Conservation (phyloP, 2,329 filamentous ascomycete species). For the Zasmidium cellare region DNA sequence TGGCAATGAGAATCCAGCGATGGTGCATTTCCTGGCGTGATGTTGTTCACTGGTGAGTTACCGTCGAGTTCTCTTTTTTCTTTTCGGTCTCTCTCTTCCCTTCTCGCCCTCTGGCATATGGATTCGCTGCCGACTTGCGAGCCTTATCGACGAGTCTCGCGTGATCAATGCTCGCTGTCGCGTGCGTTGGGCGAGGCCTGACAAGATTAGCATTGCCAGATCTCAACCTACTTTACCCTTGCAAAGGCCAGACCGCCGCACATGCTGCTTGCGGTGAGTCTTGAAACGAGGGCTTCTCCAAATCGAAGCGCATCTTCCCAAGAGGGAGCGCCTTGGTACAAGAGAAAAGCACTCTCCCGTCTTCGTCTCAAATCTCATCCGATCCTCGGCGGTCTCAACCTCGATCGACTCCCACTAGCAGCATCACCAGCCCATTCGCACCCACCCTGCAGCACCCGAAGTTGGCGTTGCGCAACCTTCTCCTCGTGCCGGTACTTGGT, state of each 20-base stretch:
- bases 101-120: too few species aligned
- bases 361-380: not conserved
- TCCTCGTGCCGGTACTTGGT: not conserved
- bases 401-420: not conserved
- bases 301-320: not conserved
- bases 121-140: not conserved
- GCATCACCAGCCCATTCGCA: not conserved
- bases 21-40: too few species aligned
- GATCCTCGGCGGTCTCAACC: not conserved
- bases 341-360: not conserved
- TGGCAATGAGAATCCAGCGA: too few species aligned
- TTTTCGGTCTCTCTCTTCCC: too few species aligned
- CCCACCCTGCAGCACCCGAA: not conserved
- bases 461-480: not conserved
- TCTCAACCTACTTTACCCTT: not conserved
- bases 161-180: conserved; percentile 1
- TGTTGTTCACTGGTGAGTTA: too few species aligned
- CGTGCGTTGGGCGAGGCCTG: not conserved
- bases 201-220: not conserved
- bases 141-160: not conserved
- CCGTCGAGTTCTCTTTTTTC: too few species aligned
- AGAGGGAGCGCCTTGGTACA: not conserved
- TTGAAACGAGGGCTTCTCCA: too few species aligned
- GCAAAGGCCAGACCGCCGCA: not conserved
- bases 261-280: not conserved